phyloP scores from a whole-genome alignment of 176 grass and related monocot genomes.

The Lolium perenne region DNA sequence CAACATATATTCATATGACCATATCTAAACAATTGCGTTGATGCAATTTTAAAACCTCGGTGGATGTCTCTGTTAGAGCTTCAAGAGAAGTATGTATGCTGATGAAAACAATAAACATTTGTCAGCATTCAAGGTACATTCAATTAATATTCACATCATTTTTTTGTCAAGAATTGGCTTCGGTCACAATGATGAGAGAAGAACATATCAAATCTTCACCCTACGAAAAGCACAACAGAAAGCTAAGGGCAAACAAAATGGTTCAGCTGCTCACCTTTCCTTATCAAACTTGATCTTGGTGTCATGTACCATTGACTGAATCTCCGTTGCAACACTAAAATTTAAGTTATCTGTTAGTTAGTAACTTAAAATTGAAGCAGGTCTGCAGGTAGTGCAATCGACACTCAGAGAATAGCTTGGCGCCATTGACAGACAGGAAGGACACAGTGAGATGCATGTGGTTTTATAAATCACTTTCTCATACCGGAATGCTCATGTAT shows the following conservation, averaged over 20 bases:
- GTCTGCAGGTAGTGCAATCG: neutral
- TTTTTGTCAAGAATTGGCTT: slow-evolving; percentile 29
- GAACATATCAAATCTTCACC: neutral
- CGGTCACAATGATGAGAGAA: neutral
- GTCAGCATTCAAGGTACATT: slow-evolving; percentile 35
- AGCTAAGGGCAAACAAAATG: slow-evolving; percentile 16
- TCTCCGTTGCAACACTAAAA: slow-evolving; percentile 75
- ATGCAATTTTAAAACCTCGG: slow-evolving; percentile 56
- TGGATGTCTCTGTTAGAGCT: slow-evolving; percentile 74
- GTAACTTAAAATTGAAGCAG: neutral
- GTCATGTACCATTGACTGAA: slow-evolving; percentile 68
- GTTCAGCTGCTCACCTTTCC: slow-evolving; percentile 60
- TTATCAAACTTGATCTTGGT: slow-evolving; percentile 76
- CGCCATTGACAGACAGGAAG: too few relatives aligned
- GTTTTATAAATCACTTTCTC: slow-evolving; percentile 8
- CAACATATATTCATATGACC: slow-evolving; percentile 15
- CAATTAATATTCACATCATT: slow-evolving; percentile 22
- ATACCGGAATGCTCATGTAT: neutral
- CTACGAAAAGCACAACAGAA: slow-evolving; percentile 9
- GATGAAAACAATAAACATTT: slow-evolving; percentile 27
- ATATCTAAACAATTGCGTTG: neutral
- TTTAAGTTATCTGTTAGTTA: slow-evolving; percentile 36
- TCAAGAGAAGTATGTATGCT: slow-evolving; percentile 85
- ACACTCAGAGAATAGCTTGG: neutral
- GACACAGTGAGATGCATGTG: too few relatives aligned